Conservation (phyloP, 1,284 basidiomycete species). For the Irpex sp. region DNA sequence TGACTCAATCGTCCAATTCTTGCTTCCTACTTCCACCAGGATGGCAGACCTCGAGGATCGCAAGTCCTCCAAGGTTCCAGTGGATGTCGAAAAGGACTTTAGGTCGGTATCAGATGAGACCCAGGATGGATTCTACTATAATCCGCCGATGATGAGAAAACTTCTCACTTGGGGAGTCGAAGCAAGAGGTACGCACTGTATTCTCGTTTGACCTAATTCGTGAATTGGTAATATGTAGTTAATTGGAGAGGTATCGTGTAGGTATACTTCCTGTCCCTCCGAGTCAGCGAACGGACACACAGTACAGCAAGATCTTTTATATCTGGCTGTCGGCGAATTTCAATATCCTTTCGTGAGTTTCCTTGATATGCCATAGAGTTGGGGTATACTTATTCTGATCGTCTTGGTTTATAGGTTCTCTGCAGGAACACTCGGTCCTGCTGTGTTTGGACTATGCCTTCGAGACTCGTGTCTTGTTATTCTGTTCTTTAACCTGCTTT, state of each 20-base stretch:
- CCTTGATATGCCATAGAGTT: not conserved
- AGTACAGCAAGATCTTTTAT: conserved; percentile 73
- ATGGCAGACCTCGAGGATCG: conserved; percentile 1
- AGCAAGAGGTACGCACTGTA: conserved; percentile 17
- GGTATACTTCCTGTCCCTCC: conserved; percentile 50
- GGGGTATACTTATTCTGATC: not conserved
- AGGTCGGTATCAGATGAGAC: conserved; percentile 2
- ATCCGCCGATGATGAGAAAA: conserved; percentile 9
- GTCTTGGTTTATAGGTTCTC: conserved; percentile 53
- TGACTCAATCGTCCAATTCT: not conserved
- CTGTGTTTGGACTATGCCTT: conserved; percentile 63
- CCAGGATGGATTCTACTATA: conserved; percentile 7
- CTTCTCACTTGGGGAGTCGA: conserved; percentile 24
- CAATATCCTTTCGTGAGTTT: conserved; percentile 64
- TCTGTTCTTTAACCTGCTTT: conserved; percentile 72
- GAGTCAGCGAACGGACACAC: conserved; percentile 54
- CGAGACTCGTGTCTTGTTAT: conserved; percentile 73
- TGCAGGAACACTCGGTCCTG: conserved; percentile 69
- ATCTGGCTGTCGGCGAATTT: conserved; percentile 72
- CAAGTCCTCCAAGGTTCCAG: not conserved
- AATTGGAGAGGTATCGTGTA: conserved; percentile 17
- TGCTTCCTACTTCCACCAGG: not conserved
- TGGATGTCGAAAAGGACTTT: conserved; percentile 9
- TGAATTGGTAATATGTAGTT: too few species aligned
- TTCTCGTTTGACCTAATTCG: not conserved